Evolutionary conservation across 495 filamentous ascomycete species (phyloP).

Genomic region (Pyrenopolyporus hunteri): DNA sequence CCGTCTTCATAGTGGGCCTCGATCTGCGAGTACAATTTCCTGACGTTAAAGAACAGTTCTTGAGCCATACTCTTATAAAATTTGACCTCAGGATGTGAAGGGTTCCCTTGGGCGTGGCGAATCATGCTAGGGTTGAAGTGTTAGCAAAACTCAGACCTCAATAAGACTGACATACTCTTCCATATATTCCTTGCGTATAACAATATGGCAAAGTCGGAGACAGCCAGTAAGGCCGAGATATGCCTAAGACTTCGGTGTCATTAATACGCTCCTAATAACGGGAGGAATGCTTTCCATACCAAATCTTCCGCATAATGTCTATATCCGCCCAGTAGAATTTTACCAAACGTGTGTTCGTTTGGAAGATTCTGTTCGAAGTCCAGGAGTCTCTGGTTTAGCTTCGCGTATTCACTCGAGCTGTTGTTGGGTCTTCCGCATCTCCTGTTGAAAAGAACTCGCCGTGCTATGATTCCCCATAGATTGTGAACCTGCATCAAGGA

Average conservation of each 20-base stretch:
- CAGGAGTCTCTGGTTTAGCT: slow-evolving; percentile 44
- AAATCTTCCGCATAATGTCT: slow-evolving; percentile 52
- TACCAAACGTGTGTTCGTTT: slow-evolving; percentile 51
- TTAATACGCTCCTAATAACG: background rate
- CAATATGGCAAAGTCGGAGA: slow-evolving; percentile 57
- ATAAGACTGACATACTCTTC: slow-evolving; percentile 46
- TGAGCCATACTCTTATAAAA: slow-evolving; percentile 54
- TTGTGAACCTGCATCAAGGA: slow-evolving; percentile 57
- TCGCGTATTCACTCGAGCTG: slow-evolving; percentile 48
- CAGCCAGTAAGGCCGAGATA: slow-evolving; percentile 58
- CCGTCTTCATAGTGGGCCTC: slow-evolving; percentile 52
- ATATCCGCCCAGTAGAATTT: slow-evolving; percentile 50
- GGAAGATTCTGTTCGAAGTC: slow-evolving; percentile 54
- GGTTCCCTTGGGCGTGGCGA: slow-evolving; percentile 42
- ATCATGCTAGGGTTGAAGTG: slow-evolving; percentile 46
- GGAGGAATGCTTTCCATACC: slow-evolving; percentile 29
- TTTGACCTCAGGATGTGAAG: slow-evolving; percentile 41
- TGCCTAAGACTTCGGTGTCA: slow-evolving; percentile 36
- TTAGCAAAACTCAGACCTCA: slow-evolving; percentile 1
- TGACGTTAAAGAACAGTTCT: slow-evolving; percentile 56
- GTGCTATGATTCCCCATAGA: slow-evolving; percentile 56
- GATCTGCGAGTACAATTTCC: slow-evolving; percentile 53
- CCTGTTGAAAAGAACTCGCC: slow-evolving; percentile 48
- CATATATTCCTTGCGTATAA: slow-evolving; percentile 55
- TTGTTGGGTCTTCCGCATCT: slow-evolving; percentile 51